These are phyloP conservation scores for Pichia norvegensis DNA, from an alignment of 1,139 yeast species.

Conservation along the genomic window DNA sequence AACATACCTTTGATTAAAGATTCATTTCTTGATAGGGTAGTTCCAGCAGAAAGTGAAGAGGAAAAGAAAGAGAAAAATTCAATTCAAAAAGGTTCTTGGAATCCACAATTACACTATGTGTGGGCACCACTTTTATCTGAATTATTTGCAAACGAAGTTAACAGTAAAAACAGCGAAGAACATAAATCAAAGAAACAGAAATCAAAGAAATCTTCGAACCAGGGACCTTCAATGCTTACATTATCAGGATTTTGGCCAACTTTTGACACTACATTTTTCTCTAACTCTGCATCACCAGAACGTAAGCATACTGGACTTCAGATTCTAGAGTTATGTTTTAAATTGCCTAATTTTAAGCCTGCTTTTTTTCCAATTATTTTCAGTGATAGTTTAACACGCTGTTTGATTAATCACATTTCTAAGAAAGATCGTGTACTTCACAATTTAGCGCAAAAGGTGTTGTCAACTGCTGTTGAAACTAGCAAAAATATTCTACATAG, in stretches of 20 bases:
- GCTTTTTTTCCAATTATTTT: conserved; percentile 33
- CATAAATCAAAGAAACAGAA: conserved; percentile 31
- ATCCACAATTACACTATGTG: conserved; percentile 71
- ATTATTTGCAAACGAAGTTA: conserved; percentile 25
- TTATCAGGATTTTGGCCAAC: conserved; percentile 73
- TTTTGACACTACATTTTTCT: conserved; percentile 73
- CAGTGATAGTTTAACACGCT: conserved; percentile 65
- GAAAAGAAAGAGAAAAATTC: background rate
- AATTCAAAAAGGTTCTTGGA: conserved; percentile 63
- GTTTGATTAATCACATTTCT: conserved; percentile 70
- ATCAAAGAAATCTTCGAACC: conserved; percentile 19
- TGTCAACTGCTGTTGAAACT: conserved; percentile 32
- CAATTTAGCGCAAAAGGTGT: conserved; percentile 52
- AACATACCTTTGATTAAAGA: conserved; percentile 55
- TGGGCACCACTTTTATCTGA: conserved; percentile 61
- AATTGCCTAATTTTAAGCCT: conserved; percentile 29
- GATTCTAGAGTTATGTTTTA: conserved; percentile 48
- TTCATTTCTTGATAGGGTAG: conserved; percentile 51
- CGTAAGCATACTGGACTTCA: conserved; percentile 85
- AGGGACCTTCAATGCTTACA: background rate
- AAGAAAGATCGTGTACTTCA: conserved; percentile 59
- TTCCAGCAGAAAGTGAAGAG: conserved; percentile 34
- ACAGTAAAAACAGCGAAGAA: conserved; percentile 10
- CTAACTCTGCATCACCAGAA: conserved; percentile 73
- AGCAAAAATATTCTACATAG: background rate